Percentiles rank a stretch among this genome's conserved stretches.
phyloP scores from a whole-genome alignment of 495 filamentous ascomycete species.

The Hapsidospora chrysogenum region DNA sequence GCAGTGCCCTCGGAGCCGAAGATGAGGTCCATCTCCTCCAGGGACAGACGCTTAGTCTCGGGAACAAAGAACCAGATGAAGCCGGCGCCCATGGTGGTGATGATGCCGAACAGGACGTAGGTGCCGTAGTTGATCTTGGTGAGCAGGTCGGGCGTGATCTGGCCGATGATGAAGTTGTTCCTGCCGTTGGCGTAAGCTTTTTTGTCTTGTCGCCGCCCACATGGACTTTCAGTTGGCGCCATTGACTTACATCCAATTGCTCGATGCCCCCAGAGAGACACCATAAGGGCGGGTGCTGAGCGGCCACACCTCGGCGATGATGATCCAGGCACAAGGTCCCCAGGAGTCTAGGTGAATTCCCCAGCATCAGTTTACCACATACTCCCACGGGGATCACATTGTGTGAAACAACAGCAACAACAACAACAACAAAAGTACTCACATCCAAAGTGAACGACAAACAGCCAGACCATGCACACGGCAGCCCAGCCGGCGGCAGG shows the following conservation, averaged over 20 bases:
- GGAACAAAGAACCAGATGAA: constrained; percentile 64
- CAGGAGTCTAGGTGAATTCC: constrained; percentile 34
- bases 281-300: constrained; percentile 57
- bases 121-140: constrained; percentile 53
- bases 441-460: constrained; percentile 70
- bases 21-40: constrained; percentile 49
- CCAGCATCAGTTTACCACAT: constrained; percentile 42
- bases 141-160: constrained; percentile 68
- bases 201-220: constrained; percentile 16
- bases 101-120: constrained; percentile 60
- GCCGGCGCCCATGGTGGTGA: constrained; percentile 50
- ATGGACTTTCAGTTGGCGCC: too few species aligned
- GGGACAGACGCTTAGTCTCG: constrained; percentile 50
- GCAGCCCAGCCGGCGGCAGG: constrained; percentile 58
- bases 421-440: too few species aligned
- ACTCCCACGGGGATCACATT: too few species aligned
- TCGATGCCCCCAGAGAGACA: constrained; percentile 50
- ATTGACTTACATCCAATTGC: constrained; percentile 45
- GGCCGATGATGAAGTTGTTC: constrained; percentile 39
- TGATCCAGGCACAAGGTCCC: constrained; percentile 50
- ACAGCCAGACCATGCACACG: constrained; percentile 69
- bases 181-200: background rate
- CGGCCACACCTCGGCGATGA: constrained; percentile 64
- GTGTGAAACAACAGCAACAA: too few species aligned
- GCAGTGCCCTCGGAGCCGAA: constrained; percentile 59